Evolutionary conservation across 441 rosid species (phyloP), one percentile per base, ranked within the genome.

Genomic region (Gossypium davidsonii): DNA sequence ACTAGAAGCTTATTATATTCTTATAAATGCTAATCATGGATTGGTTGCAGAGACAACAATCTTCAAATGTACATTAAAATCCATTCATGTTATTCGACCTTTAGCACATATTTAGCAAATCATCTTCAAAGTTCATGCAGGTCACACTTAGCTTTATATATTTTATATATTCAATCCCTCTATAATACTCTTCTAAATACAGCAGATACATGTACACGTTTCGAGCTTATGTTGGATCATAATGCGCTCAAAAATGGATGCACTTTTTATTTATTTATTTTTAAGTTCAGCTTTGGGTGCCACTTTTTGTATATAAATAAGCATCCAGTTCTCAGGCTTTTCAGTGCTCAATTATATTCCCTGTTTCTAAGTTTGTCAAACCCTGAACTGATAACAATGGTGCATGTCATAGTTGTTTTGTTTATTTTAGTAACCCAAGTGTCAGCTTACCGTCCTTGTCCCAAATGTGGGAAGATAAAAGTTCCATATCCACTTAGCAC

Each of bases 401-500:
- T 76, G 76, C 21, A 73, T 57, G 59, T 77, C 34, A 3, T 81
- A 14, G 60, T 67, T 56, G 58, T 74, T 57, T 20, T 74, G 48
- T 17, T 81, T 69, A 53, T 58, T 56, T 82, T 79, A 51, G 67
- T 70, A 51, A 48, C 83, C 76, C 79, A 51, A 23, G 81, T 73
- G 37, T 74, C 86, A 66, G 51, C 83, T 17, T 25, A 52, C 15
- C 70, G 56, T 65, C 67, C 76, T 68, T 89, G 90, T 63, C 86
- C 86, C 6, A 83, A 81, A 79, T 89, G 93, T 76, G 91, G 89
- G 1, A 76, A 37, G 71, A 66, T 73, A 62, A 82, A 77, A 73
- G 86, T 85, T 44, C 91, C 91, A 46, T 82, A 77, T 81, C 93
- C 93, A 15, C 87, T 85, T 61, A 85, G 90, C 85, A 87, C 85